Percentiles rank a stretch among this genome's conserved stretches.
These are phyloP conservation scores for Hansenula lynferdii DNA, from an alignment of 1,139 yeast species.

Conservation along the genomic window DNA sequence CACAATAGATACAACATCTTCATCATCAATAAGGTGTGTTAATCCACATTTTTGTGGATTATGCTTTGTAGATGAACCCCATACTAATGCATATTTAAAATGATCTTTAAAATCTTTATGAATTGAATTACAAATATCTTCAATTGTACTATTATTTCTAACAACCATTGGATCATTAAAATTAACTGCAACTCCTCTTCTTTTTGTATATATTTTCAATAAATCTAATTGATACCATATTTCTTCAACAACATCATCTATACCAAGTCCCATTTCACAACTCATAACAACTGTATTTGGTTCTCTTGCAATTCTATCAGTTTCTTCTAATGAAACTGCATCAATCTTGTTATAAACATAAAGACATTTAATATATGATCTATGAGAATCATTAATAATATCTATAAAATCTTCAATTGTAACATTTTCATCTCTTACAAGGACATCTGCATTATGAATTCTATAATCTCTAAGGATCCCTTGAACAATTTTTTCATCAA, in stretches of 20 bases:
- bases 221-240: conserved; percentile 88
- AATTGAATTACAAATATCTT: conserved; percentile 85
- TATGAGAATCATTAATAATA: conserved; percentile 79
- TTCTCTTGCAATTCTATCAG: conserved; percentile 84
- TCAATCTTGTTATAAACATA: conserved; percentile 95
- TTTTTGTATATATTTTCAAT: conserved; percentile 79
- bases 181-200: conserved; percentile 76
- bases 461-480: conserved; percentile 81
- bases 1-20: conserved; percentile 89
- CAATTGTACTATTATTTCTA: conserved; percentile 70
- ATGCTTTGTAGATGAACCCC: conserved; percentile 96
- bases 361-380: conserved; percentile 85
- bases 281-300: conserved; percentile 94
- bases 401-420: conserved; percentile 95
- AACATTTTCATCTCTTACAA: conserved; percentile 82
- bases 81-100: conserved; percentile 90
- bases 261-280: conserved; percentile 81
- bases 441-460: conserved; percentile 89
- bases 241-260: conserved; percentile 83
- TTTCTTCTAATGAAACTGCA: conserved; percentile 92
- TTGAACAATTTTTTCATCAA: conserved; percentile 76
- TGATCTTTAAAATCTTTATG: conserved; percentile 91
- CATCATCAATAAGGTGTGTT: conserved; percentile 78
- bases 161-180: conserved; percentile 91
- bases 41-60: conserved; percentile 97